phyloP scores from a whole-genome alignment of 352 stramenopile species.

The Globisporangium camurandrum region DNA sequence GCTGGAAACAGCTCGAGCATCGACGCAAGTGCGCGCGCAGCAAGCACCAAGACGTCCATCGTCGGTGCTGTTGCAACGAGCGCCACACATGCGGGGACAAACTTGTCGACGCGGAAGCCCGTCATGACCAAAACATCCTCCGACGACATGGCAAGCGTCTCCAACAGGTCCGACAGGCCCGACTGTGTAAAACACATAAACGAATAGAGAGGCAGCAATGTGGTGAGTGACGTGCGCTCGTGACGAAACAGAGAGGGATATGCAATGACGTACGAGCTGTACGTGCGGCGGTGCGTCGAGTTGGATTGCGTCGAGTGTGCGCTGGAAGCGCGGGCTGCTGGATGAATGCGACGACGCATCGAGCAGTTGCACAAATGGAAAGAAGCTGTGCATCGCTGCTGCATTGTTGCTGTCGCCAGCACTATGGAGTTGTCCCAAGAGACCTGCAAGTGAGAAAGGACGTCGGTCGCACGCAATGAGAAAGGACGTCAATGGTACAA shows the following conservation, averaged over 20 bases:
- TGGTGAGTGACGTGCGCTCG: no score
- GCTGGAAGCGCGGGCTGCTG: conserved; percentile 30
- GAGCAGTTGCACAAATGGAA: conserved; percentile 52
- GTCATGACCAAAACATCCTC: conserved; percentile 63
- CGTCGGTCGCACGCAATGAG: not conserved
- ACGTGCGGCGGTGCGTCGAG: conserved; percentile 21
- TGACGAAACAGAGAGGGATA: no score
- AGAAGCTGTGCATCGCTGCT: conserved; percentile 25
- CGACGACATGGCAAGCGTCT: conserved; percentile 62
- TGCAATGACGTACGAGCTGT: conserved; percentile 27
- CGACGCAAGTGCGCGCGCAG: conserved; percentile 38
- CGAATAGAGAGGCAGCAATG: no score
- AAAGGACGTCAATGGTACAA: not conserved
- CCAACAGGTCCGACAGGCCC: conserved; percentile 48
- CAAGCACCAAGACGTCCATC: conserved; percentile 59
- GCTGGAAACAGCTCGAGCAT: conserved; percentile 52
- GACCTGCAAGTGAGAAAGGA: not conserved
- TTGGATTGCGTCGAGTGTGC: conserved; percentile 32
- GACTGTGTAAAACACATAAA: conserved; percentile 10
- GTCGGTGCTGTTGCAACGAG: conserved; percentile 34
- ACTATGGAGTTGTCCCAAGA: conserved; percentile 1
- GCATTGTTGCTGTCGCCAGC: conserved; percentile 3
- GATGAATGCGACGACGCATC: no score
- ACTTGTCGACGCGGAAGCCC: conserved; percentile 52
- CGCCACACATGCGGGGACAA: conserved; percentile 32